Evolutionary conservation across 2,329 filamentous ascomycete species (phyloP), one percentile per base, ranked within the genome.

Genomic region (Fusarium brachygibbosum): DNA sequence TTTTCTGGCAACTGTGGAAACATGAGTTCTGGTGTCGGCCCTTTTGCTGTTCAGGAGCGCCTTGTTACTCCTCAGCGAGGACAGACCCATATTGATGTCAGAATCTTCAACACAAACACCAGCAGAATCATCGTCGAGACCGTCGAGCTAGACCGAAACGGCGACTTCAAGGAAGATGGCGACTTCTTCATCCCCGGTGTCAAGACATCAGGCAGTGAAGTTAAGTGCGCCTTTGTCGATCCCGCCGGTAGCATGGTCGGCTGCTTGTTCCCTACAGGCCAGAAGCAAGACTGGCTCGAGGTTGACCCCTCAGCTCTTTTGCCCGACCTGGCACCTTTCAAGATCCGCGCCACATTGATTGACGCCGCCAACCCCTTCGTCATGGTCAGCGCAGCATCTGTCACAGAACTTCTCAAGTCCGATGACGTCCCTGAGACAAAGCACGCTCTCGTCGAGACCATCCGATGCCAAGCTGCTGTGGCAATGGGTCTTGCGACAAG

Each of bases 81-180:
- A 56, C 54, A 79, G 74, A 70, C 57, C 3, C 38, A 70, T 72
- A 66, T 77, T 53, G 49, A 78, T 74, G 64, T 80, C 72, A 44
- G 84, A 64, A 85, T 91, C 8, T 85, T 83, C 69, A 91, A 91
- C 74, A 90, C 87, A 11, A 91, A 91, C 69, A 91, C 88, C 0
- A 79, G 79, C 1, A 86, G 87, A 52, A 74, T 85, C 14, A 85
- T 91, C 23, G 77, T 85, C 16, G 82, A 86, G 6, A 86, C 83
- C 0, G 88, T 91, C 51, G 75, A 82, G 1, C 77, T 88, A 6
- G 75, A 80, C 3, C 79, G 80, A 2, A 80, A 80, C 0, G 82
- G 87, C 19, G 81, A 84, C 3, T 82, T 82, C 4, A 79, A 82
- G 9, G 77, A 80, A 14, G 76, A 79, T 5, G 88, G 88, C 0